Conservation (phyloP, 306 rosid genomes). For the Corylus avellana region DNA sequence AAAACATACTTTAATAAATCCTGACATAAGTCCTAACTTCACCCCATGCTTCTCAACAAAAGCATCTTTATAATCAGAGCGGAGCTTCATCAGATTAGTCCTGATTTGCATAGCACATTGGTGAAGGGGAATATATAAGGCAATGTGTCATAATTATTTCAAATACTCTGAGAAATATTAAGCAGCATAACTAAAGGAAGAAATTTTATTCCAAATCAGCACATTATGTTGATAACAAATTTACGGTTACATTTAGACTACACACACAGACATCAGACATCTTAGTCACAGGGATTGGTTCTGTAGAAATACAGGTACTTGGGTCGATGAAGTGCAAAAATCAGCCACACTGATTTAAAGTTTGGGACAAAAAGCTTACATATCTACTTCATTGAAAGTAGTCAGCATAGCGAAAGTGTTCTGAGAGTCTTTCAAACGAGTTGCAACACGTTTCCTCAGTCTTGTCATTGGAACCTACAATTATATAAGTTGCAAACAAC, state of each 20-base stretch:
- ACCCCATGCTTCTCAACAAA: constrained; percentile 64
- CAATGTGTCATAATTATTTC: neutral
- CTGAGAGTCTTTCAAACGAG: constrained; percentile 66
- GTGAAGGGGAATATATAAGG: neutral
- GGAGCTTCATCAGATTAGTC: constrained; percentile 69
- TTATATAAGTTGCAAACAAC: neutral
- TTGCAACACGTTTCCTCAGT: constrained; percentile 69
- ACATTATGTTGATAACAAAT: neutral
- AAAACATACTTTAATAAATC: constrained; percentile 51
- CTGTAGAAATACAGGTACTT: constrained; percentile 5
- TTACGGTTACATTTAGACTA: neutral
- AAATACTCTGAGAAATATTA: neutral
- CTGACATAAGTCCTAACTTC: constrained; percentile 66
- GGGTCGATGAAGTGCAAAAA: neutral
- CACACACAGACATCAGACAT: neutral
- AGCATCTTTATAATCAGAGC: constrained; percentile 61
- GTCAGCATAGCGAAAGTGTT: constrained; percentile 69
- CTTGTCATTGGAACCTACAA: constrained; percentile 68
- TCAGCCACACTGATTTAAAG: neutral
- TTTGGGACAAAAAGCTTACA: constrained; percentile 37
- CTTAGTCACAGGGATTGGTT: neutral
- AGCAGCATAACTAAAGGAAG: neutral
- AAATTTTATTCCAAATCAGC: neutral
- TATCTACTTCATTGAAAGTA: constrained; percentile 69
- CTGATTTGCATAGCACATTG: constrained; percentile 32